Conservation (phyloP, 2,329 filamentous ascomycete species). For the Paracorniculantispora psalliotae region DNA sequence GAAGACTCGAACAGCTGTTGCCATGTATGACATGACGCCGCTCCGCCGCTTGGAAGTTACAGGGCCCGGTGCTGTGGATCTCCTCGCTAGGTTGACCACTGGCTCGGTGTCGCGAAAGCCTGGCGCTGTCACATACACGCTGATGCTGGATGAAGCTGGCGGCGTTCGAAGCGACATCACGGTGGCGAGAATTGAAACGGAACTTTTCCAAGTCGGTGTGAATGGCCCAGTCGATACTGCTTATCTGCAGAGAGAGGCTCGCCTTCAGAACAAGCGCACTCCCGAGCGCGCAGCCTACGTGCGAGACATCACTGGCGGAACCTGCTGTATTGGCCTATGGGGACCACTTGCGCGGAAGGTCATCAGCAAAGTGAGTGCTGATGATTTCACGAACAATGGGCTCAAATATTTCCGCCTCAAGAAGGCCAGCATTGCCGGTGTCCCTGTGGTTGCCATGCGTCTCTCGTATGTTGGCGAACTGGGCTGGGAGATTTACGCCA, state of each 20-base stretch:
- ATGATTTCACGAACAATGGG: conserved; percentile 40
- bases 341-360: conserved; percentile 52
- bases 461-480: conserved; percentile 57
- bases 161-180: conserved; percentile 54
- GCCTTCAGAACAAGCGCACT: conserved; percentile 35
- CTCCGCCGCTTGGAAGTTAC: conserved; percentile 53
- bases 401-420: conserved; percentile 49
- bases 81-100: conserved; percentile 51
- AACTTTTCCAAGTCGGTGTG: conserved; percentile 50
- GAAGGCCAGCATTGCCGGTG: conserved; percentile 43
- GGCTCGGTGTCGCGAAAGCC: conserved; percentile 41
- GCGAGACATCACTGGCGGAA: conserved; percentile 54
- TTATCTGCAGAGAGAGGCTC: conserved; percentile 51
- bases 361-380: conserved; percentile 37
- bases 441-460: conserved; percentile 52
- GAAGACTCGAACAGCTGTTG: conserved; percentile 59
- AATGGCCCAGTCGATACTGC: conserved; percentile 51
- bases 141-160: conserved; percentile 49
- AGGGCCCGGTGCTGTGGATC: conserved; percentile 50
- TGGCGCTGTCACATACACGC: conserved; percentile 50
- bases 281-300: conserved; percentile 45
- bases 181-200: conserved; percentile 45
- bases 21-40: conserved; percentile 59
- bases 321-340: conserved; percentile 59
- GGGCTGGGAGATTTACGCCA: conserved; percentile 59